Percentiles rank a stretch among this genome's conserved stretches.
These are phyloP conservation scores for Thyridium curvatum DNA, from an alignment of 2,329 filamentous ascomycete genomes.

Conservation along the genomic window DNA sequence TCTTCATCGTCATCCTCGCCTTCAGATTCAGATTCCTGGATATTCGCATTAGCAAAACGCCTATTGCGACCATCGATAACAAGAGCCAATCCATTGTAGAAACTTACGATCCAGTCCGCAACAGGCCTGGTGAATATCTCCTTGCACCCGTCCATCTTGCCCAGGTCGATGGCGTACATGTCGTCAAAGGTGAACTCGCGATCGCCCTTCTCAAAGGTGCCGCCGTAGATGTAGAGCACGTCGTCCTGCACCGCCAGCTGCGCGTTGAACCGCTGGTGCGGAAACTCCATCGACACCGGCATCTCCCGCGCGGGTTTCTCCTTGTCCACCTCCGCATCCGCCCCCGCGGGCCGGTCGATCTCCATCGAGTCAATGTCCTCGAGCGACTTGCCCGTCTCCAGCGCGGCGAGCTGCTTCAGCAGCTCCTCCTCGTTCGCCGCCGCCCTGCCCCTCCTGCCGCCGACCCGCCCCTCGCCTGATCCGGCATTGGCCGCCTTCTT, in stretches of 20 bases:
- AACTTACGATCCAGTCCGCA: slow-evolving; percentile 65
- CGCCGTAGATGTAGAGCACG: slow-evolving; percentile 87
- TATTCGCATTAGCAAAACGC: slow-evolving; percentile 14
- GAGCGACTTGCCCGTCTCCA: slow-evolving; percentile 68
- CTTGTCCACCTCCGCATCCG: slow-evolving; percentile 41
- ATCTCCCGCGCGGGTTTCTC: slow-evolving; percentile 54
- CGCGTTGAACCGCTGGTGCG: slow-evolving; percentile 85
- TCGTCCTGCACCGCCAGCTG: slow-evolving; percentile 89
- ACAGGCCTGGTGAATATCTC: slow-evolving; percentile 83
- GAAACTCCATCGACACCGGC: slow-evolving; percentile 71
- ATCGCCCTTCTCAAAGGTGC: slow-evolving; percentile 92
- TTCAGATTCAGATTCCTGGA: slow-evolving; percentile 50
- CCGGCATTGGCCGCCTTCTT: slow-evolving; percentile 44
- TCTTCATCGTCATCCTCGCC: slow-evolving; percentile 58
- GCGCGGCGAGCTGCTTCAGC: slow-evolving; percentile 74
- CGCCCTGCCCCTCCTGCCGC: slow-evolving; percentile 61
- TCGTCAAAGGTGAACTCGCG: slow-evolving; percentile 95
- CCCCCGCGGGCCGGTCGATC: slow-evolving; percentile 27
- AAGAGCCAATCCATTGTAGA: not conserved
- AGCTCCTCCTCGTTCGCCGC: slow-evolving; percentile 92
- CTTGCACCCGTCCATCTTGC: slow-evolving; percentile 88
- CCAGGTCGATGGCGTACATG: slow-evolving; percentile 87
- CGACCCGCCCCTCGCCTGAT: slow-evolving; percentile 31
- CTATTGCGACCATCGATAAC: slow-evolving; percentile 33
- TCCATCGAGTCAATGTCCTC: slow-evolving; percentile 44